Base-by-base conservation (phyloP, 2,329 filamentous ascomycete genomes). In the Diaporthe velutina region DNA sequence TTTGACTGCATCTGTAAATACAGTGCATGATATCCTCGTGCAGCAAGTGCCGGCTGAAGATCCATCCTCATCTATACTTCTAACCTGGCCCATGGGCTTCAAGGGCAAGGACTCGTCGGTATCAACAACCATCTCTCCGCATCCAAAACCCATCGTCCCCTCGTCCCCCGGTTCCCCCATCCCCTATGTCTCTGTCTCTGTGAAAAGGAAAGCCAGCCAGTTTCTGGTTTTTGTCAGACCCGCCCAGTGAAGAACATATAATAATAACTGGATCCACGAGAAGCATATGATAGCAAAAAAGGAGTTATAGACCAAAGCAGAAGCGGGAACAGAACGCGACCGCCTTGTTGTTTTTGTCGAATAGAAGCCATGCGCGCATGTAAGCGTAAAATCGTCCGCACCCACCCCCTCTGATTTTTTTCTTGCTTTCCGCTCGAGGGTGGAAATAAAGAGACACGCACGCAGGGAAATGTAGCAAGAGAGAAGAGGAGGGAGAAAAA, bases 301-400 rank as follows among this genome's bases (percentile, higher is more conserved):
- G 52, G 54, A 4, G 35, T 38, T 30, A 45, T 28, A 35, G 33
- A 54, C 40, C 50, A 50, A 73, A 70, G 50, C 54, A 45, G 52
- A 74, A 55, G 60, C 66, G 33, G 48, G 45, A 55, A 70, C 48
- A 13, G 40, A 42, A 73, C 70, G 61, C 35, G 48, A 52, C 45
- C 48, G 52, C 30, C 50, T 55, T 52, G 52, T 50, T 45, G 61
- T 64, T 72, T 72, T 52, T 72, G 40, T 60, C 45, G 52, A 70
- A 52, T 52, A 38, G 72, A 73, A 72, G 57, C 58, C 73, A 55
- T 75, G 74, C 74, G 58, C 70, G 71, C 74, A 75, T 75, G 74
- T 73, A 73, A 75, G 30, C 74, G 66, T 75, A 55, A 75, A 66
- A 73, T 75, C 74, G 58, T 75, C 73, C 38, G 70, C 70, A 25